A percentile compares a stretch with the other conserved stretches of the same genome.
Conservation (phyloP, 2,329 filamentous ascomycete species). For the Orbilia blumenaviensis region DNA sequence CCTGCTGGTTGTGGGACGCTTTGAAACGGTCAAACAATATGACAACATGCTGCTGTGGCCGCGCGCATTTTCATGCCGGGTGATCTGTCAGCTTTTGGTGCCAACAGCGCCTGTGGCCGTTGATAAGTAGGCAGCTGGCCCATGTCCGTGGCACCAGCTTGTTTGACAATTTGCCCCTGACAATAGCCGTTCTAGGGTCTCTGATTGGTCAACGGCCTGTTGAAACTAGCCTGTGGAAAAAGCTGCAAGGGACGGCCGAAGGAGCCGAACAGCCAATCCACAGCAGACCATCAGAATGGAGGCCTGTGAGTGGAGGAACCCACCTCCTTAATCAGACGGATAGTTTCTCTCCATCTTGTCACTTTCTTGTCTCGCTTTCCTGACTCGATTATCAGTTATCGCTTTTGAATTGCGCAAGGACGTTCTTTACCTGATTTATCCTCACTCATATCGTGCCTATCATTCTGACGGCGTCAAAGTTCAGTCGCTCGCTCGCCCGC, state of each 20-base stretch:
- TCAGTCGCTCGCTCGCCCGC: conserved; percentile 6
- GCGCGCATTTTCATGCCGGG: conserved; percentile 3
- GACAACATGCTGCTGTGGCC: background rate
- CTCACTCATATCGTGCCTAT: background rate
- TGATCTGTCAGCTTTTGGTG: conserved; percentile 17
- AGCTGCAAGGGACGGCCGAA: conserved; percentile 37
- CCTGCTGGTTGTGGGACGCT: background rate
- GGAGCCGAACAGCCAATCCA: conserved; percentile 36
- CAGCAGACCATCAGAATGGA: conserved; percentile 10
- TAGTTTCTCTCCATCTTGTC: conserved; percentile 18
- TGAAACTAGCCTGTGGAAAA: conserved; percentile 24
- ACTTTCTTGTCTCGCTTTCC: conserved; percentile 12
- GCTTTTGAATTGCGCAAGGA: conserved; percentile 26
- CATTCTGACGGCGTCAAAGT: conserved; percentile 15
- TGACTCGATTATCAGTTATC: conserved; percentile 31
- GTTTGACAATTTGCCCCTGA: conserved; percentile 35
- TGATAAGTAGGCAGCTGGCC: conserved; percentile 19
- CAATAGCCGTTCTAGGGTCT: background rate
- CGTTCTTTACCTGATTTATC: conserved; percentile 14
- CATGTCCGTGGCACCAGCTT: conserved; percentile 39
- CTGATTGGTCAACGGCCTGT: conserved; percentile 20
- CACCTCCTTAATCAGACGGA: conserved; percentile 43
- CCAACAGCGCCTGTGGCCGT: conserved; percentile 7
- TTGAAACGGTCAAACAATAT: conserved; percentile 27
- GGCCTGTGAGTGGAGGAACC: conserved; percentile 27